A percentile compares a stretch with the other conserved stretches of the same genome.
These are phyloP conservation scores for Triangularia setosa DNA, from an alignment of 2,329 filamentous ascomycete genomes.

Conservation along the genomic window DNA sequence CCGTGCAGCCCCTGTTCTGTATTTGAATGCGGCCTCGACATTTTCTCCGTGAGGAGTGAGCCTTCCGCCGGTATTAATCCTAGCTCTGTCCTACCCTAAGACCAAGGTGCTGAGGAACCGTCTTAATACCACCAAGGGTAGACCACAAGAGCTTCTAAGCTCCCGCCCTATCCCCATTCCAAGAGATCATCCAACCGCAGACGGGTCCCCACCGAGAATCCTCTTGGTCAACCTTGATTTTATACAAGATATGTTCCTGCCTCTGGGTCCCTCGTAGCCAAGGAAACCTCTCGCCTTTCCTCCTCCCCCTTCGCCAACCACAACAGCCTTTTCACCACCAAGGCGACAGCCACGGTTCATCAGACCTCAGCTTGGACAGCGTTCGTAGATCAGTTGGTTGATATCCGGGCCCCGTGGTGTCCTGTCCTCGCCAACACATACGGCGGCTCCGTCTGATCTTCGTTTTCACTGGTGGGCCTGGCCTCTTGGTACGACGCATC, in stretches of 20 bases:
- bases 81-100: constrained; percentile 43
- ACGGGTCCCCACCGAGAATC: constrained; percentile 39
- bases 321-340: constrained; percentile 13
- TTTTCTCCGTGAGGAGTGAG: constrained; percentile 43
- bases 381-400: constrained; percentile 17
- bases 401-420: constrained; percentile 11
- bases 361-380: constrained; percentile 10
- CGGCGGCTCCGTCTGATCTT: constrained; percentile 27
- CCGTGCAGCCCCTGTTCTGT: constrained; percentile 41
- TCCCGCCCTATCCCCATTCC: constrained; percentile 39
- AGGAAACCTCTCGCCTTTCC: constrained; percentile 12
- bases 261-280: constrained; percentile 25
- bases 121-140: constrained; percentile 40
- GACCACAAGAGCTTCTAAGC: constrained; percentile 38
- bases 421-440: constrained; percentile 12
- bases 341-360: constrained; percentile 13
- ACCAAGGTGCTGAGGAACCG: constrained; percentile 38
- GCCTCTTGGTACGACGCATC: constrained; percentile 22
- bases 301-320: constrained; percentile 13
- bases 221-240: constrained; percentile 36
- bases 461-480: constrained; percentile 26
- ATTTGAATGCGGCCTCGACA: constrained; percentile 43
- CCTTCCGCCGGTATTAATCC: constrained; percentile 46
- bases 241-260: constrained; percentile 34
- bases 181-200: constrained; percentile 34